Evolutionary conservation across 352 stramenopile species (phyloP).

Genomic region (Pythium scleroteichum): DNA sequence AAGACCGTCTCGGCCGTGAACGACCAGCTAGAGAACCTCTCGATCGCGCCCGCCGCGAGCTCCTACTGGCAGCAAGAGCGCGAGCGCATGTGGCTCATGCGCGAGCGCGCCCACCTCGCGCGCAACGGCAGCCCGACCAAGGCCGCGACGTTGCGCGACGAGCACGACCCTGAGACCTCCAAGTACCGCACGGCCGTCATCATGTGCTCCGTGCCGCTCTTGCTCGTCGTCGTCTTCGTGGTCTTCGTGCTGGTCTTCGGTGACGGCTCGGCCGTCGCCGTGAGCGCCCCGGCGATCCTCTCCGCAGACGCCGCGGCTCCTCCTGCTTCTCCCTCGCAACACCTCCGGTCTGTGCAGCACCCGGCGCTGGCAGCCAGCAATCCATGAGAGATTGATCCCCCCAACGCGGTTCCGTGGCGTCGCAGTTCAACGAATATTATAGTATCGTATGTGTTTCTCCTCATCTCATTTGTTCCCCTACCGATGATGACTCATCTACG

Average conservation of each 20-base stretch:
- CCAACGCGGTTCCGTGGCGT: not conserved
- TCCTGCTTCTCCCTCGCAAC: not conserved
- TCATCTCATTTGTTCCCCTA: not conserved
- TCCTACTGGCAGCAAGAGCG: constrained; percentile 83
- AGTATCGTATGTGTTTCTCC: constrained; percentile 22
- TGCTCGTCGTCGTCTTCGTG: constrained; percentile 58
- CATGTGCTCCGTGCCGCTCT: constrained; percentile 72
- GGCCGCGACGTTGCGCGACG: constrained; percentile 13
- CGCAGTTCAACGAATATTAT: constrained; percentile 20
- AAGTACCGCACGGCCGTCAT: constrained; percentile 50
- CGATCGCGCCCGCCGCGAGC: constrained; percentile 33
- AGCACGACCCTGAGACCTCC: constrained; percentile 13
- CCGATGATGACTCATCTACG: constrained; percentile 61
- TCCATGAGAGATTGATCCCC: constrained; percentile 4
- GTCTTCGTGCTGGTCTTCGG: constrained; percentile 56
- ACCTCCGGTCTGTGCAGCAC: constrained; percentile 1
- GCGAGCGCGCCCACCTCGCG: constrained; percentile 15
- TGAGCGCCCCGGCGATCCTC: constrained; percentile 24
- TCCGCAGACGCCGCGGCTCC: not conserved
- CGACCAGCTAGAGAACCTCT: constrained; percentile 21
- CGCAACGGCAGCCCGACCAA: constrained; percentile 24
- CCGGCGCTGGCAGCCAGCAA: not conserved
- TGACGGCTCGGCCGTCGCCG: constrained; percentile 20
- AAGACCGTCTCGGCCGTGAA: constrained; percentile 3
- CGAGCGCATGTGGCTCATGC: constrained; percentile 43